Base-by-base conservation (phyloP, 768 basidiomycete species). In the Mycena haematopus region DNA sequence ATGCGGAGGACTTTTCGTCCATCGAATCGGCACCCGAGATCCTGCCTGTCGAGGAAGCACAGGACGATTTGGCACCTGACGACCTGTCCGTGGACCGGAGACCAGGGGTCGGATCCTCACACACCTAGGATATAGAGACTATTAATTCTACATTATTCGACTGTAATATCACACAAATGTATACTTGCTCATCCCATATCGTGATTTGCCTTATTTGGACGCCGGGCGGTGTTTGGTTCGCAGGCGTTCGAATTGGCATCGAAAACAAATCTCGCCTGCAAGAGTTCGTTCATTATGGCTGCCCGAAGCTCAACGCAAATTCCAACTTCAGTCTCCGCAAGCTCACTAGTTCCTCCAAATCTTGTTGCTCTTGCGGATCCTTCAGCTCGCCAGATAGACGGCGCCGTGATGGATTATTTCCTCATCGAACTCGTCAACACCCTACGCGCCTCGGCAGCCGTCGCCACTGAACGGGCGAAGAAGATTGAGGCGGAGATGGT, bases 381-480 rank as follows among this genome's bases (percentile, higher is more conserved):
- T 1, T 86, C 89, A 25, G 72, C 72, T 11, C 81, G 81, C 29
- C 78, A 85, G 44, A 80, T 92, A 58, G 90, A 93, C 69, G 85
- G 77, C 51, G 83, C 87, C 9, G 86, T 80, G 3, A 88, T 92
- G 85, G 92, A 94, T 69, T 96, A 95, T 76, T 88, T 98, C 70
- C 77, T 95, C 59, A 93, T 95, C 59, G 90, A 92, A 73, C 80
- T 90, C 56, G 88, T 93, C 62, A 81, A 86, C 69, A 85, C 90
- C 0, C 81, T 98, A 33, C 85, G 87, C 27, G 82, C 81, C 35
- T 95, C 94, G 3, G 82, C 95, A 5, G 82, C 82, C 21, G 85
- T 92, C 29, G 93, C 94, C 19, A 81, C 84, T 2, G 80, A 84
- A 35, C 83, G 91, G 31, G 75, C 83, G 21, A 87, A 87, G 74